These are phyloP conservation scores for Pichia sp. DNA, from an alignment of 1,139 yeast genomes.

Conservation along the genomic window DNA sequence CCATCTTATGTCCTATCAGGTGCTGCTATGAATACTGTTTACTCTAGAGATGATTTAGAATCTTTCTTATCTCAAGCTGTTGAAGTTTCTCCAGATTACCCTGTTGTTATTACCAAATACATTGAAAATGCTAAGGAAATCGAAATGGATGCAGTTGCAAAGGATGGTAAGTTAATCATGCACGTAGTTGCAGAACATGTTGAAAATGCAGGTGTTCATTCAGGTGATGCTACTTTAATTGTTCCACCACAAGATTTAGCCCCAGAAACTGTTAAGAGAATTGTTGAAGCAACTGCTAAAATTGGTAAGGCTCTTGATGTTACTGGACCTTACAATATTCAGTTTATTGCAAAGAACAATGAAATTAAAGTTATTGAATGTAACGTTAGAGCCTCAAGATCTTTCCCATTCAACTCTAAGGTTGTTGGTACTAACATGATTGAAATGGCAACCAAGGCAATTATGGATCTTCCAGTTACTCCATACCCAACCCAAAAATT, in stretches of 20 bases:
- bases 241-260: constrained; percentile 97
- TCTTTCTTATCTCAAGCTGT: constrained; percentile 89
- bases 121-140: constrained; percentile 97
- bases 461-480: constrained; percentile 77
- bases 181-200: constrained; percentile 98
- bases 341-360: constrained; percentile 68
- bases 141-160: constrained; percentile 98
- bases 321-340: constrained; percentile 98
- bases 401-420: constrained; percentile 98
- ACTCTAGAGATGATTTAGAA: constrained; percentile 83
- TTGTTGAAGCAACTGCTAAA: constrained; percentile 92
- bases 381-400: constrained; percentile 96
- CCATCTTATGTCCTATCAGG: constrained; percentile 97
- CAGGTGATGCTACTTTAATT: constrained; percentile 97
- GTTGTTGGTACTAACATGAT: constrained; percentile 95
- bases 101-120: constrained; percentile 95
- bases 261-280: constrained; percentile 83
- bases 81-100: constrained; percentile 95
- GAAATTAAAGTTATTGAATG: constrained; percentile 92
- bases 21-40: constrained; percentile 98
- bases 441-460: constrained; percentile 96
- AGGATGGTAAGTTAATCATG: constrained; percentile 89
- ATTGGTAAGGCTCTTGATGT: constrained; percentile 93
- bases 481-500: constrained; percentile 87
- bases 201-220: constrained; percentile 98